These are phyloP conservation scores for Coccomyxa sp. DNA, from an alignment of 139 green algal genomes.

Conservation along the genomic window DNA sequence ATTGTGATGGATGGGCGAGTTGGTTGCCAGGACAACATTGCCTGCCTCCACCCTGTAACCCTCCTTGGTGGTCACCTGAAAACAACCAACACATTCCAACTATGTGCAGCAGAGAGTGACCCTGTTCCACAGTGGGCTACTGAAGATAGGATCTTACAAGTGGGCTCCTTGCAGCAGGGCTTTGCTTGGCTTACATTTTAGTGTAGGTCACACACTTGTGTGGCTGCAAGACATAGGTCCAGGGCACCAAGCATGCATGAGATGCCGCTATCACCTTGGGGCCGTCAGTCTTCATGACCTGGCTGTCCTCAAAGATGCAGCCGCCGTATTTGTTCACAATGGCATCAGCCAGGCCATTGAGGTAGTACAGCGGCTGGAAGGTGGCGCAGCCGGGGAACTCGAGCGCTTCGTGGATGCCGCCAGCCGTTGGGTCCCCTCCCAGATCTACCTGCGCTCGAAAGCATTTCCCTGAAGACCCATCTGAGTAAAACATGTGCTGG, in stretches of 20 bases:
- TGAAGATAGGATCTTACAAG: too few species aligned
- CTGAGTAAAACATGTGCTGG: not conserved
- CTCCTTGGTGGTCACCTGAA: slow-evolving; percentile 28
- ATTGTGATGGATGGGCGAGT: slow-evolving; percentile 65
- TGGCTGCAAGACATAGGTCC: not conserved
- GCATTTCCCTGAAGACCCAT: not conserved
- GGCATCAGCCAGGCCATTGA: slow-evolving; percentile 45
- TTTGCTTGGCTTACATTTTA: not conserved
- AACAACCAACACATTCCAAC: too few species aligned
- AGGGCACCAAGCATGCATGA: not conserved
- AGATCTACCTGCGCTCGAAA: slow-evolving; percentile 24
- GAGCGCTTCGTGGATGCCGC: not conserved
- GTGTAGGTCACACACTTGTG: not conserved
- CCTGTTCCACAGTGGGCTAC: not conserved
- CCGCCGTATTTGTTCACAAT: slow-evolving; percentile 37
- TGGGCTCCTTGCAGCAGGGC: not conserved
- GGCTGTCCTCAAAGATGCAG: slow-evolving; percentile 51
- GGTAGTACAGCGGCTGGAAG: slow-evolving; percentile 59
- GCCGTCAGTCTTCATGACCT: slow-evolving; percentile 8
- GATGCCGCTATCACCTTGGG: not conserved
- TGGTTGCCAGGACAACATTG: slow-evolving; percentile 60
- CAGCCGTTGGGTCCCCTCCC: slow-evolving; percentile 13
- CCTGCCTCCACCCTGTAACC: slow-evolving; percentile 24
- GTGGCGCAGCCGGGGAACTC: slow-evolving; percentile 26
- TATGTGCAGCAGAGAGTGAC: not conserved